Evolutionary conservation across 2,329 filamentous ascomycete species (phyloP).

Genomic region (Colletotrichum navitas): DNA sequence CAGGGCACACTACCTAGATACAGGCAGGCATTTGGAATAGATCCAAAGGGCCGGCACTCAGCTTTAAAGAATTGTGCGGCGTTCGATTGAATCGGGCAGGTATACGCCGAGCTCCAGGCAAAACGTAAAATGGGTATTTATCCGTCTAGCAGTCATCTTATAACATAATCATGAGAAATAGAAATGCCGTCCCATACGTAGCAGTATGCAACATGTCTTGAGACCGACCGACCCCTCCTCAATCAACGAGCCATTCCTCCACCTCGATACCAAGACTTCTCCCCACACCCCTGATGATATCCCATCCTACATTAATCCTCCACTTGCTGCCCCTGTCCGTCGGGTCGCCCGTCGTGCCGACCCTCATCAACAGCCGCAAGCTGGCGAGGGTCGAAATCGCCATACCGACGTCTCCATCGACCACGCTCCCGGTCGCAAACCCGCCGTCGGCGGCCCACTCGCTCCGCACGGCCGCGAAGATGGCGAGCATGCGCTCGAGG

Average conservation of each 20-base stretch:
- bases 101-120: background rate
- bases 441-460: constrained; percentile 62
- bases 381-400: constrained; percentile 80
- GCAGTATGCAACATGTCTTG: background rate
- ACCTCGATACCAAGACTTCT: constrained; percentile 82
- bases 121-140: background rate
- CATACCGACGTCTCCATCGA: constrained; percentile 71
- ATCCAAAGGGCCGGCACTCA: constrained; percentile 3
- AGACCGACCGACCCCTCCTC: no score
- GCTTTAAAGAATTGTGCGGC: no score
- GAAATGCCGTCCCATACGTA: background rate
- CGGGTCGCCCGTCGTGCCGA: constrained; percentile 71
- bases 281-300: constrained; percentile 77
- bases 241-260: constrained; percentile 81
- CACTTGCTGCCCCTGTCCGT: constrained; percentile 80
- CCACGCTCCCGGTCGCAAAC: constrained; percentile 52
- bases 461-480: constrained; percentile 75
- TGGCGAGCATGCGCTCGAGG: constrained; percentile 82
- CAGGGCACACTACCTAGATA: constrained; percentile 4
- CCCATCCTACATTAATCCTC: constrained; percentile 85
- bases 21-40: background rate
- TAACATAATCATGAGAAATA: background rate
- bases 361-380: constrained; percentile 75
- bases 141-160: constrained; percentile 3
- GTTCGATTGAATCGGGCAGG: background rate